phyloP scores from a whole-genome alignment of 331 rosid species.

The Rhamnella rubrinervis region DNA sequence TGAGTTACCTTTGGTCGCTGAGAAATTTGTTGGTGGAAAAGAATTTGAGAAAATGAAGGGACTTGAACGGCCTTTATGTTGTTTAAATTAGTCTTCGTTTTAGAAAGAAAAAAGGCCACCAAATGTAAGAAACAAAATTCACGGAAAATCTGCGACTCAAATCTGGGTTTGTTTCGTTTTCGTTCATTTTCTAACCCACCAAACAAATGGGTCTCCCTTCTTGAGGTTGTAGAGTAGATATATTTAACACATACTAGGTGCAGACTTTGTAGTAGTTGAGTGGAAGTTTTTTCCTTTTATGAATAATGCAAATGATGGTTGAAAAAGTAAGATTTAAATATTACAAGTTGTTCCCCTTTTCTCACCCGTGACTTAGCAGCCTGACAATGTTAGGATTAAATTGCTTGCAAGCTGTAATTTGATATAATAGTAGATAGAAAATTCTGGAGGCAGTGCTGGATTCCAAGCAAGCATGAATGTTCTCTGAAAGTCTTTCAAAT shows the following conservation, averaged over 20 bases:
- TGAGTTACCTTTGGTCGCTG: slow-evolving; percentile 15
- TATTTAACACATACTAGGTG: background rate
- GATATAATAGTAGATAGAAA: background rate
- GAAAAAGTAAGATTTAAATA: slow-evolving; percentile 3
- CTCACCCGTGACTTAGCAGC: slow-evolving; percentile 15
- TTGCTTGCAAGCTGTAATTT: slow-evolving; percentile 15
- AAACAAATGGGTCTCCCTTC: slow-evolving; percentile 14
- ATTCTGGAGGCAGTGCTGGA: slow-evolving; percentile 28
- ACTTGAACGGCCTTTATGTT: background rate
- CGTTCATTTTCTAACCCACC: slow-evolving; percentile 4
- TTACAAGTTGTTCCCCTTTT: slow-evolving; percentile 1
- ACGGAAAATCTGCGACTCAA: background rate
- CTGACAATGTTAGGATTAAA: slow-evolving; percentile 9
- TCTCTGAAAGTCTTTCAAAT: slow-evolving; percentile 27
- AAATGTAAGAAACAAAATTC: background rate
- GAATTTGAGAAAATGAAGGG: background rate
- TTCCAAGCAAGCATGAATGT: slow-evolving; percentile 42
- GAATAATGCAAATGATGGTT: slow-evolving; percentile 1
- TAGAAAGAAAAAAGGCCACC: background rate
- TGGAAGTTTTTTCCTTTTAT: background rate
- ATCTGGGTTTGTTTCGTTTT: background rate
- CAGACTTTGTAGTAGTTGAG: background rate
- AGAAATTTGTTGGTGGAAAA: slow-evolving; percentile 1
- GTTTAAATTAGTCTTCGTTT: background rate
- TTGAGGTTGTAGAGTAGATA: slow-evolving; percentile 3